phyloP scores from a whole-genome alignment of 1,139 yeast genomes.

The Debaryomyces sp. region DNA sequence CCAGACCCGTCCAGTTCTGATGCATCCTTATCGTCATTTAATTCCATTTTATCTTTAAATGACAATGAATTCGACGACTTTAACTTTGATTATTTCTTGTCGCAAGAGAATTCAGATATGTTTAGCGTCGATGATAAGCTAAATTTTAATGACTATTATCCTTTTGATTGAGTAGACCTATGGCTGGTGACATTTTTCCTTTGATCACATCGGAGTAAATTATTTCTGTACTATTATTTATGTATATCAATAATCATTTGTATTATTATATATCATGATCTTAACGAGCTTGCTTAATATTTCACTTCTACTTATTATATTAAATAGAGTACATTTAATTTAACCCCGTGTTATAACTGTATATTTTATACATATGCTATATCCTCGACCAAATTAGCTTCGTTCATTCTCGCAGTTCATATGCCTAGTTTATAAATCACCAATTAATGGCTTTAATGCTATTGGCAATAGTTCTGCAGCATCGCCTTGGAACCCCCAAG shows the following conservation, averaged over 20 bases:
- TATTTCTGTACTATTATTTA: not conserved
- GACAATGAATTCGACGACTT: constrained; percentile 1
- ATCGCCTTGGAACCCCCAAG: constrained; percentile 82
- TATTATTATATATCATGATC: not conserved
- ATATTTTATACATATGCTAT: not conserved
- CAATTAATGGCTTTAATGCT: constrained; percentile 60
- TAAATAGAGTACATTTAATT: not conserved
- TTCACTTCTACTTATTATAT: not conserved
- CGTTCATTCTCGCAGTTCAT: not conserved
- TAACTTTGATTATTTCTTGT: constrained; percentile 1
- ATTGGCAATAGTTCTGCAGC: constrained; percentile 71
- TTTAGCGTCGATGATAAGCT: not conserved
- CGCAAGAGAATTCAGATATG: not conserved
- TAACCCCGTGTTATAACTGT: not conserved
- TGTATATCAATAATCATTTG: not conserved
- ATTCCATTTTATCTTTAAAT: constrained; percentile 8
- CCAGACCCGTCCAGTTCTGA: constrained; percentile 6
- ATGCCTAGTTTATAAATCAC: constrained; percentile 14
- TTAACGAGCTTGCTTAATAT: not conserved
- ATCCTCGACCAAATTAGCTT: not conserved
- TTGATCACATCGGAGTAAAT: not conserved
- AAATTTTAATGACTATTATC: constrained; percentile 1
- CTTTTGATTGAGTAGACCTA: not conserved
- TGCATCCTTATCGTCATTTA: constrained; percentile 9
- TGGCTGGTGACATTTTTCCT: not conserved